Evolutionary conservation across 179 eudicot species (phyloP), one percentile per base, ranked within the genome.

Genomic region (Silene noctiflora): DNA sequence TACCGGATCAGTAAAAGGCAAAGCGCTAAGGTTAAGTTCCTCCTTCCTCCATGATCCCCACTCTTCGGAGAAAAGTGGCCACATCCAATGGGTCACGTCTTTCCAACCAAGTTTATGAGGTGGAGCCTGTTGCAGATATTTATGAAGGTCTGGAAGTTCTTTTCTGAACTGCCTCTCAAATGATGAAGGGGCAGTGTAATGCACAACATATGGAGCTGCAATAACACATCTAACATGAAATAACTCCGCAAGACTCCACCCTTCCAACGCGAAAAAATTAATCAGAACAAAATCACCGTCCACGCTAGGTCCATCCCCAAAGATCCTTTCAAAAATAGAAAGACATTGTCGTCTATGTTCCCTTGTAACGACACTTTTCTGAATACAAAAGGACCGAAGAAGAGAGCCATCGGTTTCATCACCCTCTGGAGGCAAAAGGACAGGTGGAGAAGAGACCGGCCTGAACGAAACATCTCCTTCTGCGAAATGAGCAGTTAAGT

Each of bases 251-350:
- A 95, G 92, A 87, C 88, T 91, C 98, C 99, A 93, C 68, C 99
- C 99, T 89, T 95, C 98, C 86, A 93, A 84, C 24, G 98, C 99
- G 76, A 96, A 96, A 77, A 96, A 89, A 83, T 96, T 96, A 61
- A 96, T 90, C 85, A 90, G 83, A 46, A 91, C 78, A 80, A 96
- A 84, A 83, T 93, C 98, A 64, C 87, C 87, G 81, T 84, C 80
- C 67, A 86, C 55, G 76, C 67, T 69, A 27, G 85, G 83, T 75
- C 83, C 82, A 81, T 86, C 89, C 73, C 93, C 96, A 81, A 84
- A 91, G 75, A 88, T 85, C 81, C 61, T 78, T 79, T 91, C 98
- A 81, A 91, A 78, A 59, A 87, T 59, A 4, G 80, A 75, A 67
- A 91, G 62, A 71, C 97, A 93, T 76, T 93, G 90, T 72, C 76